Evolutionary conservation across 768 basidiomycete genomes (phyloP).

Genomic region (Calocera cornea): DNA sequence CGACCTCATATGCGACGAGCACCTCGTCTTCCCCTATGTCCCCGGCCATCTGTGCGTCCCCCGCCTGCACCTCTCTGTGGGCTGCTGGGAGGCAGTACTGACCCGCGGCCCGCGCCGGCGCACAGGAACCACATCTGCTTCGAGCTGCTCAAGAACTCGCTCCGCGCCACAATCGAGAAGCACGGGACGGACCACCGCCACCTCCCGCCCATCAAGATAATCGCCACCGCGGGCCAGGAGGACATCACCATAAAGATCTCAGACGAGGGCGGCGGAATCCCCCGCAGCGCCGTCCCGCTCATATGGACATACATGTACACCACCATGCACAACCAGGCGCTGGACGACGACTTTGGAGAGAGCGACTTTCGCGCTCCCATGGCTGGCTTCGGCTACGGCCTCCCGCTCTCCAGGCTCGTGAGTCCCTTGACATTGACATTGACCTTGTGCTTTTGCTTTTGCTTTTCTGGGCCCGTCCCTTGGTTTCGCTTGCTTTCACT

Average conservation of each 20-base stretch:
- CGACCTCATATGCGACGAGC: constrained; percentile 81
- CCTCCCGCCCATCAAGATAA: constrained; percentile 86
- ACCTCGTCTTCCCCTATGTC: constrained; percentile 85
- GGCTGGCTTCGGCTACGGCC: constrained; percentile 92
- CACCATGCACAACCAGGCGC: constrained; percentile 63
- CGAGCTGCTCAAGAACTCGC: constrained; percentile 93
- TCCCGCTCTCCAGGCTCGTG: constrained; percentile 83
- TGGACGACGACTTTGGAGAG: constrained; percentile 39
- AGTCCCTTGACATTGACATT: constrained; percentile 19
- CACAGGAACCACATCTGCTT: constrained; percentile 80
- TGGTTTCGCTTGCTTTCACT: too few relatives aligned
- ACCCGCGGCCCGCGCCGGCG: background rate
- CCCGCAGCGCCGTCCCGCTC: constrained; percentile 73
- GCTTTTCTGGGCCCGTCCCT: background rate
- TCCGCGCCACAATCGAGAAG: constrained; percentile 90
- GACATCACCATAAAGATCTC: constrained; percentile 99
- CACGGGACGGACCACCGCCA: constrained; percentile 63
- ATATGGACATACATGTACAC: constrained; percentile 99
- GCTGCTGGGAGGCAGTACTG: background rate
- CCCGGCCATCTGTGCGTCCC: constrained; percentile 63
- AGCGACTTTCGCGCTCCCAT: constrained; percentile 94
- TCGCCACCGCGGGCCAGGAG: constrained; percentile 93
- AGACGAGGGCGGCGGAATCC: constrained; percentile 93
- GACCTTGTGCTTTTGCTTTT: background rate
- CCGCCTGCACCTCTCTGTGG: background rate